Evolutionary conservation across 2,329 filamentous ascomycete species (phyloP).

Genomic region (Exophiala mesophila): DNA sequence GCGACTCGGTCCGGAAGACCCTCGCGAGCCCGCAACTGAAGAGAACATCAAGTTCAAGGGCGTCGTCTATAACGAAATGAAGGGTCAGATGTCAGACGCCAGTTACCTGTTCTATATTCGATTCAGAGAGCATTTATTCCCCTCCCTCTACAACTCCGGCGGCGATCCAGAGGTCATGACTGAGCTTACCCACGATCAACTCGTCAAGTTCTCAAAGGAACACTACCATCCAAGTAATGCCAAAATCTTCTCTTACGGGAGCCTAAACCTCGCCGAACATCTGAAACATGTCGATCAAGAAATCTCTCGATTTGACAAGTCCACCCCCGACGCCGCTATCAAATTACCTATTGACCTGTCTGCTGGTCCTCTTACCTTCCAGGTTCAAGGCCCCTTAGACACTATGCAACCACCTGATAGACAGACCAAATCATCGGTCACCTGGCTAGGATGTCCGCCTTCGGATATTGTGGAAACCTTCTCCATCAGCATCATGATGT

Average conservation of each 20-base stretch:
- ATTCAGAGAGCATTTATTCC: conserved; percentile 92
- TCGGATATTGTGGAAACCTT: conserved; percentile 83
- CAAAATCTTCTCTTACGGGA: conserved; percentile 91
- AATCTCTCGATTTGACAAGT: conserved; percentile 67
- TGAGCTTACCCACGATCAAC: conserved; percentile 83
- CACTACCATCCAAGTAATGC: conserved; percentile 98
- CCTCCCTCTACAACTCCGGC: conserved; percentile 91
- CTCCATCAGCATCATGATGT: conserved; percentile 74
- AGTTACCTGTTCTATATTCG: conserved; percentile 93
- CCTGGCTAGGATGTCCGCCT: conserved; percentile 84
- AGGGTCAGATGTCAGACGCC: conserved; percentile 96
- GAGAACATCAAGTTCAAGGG: conserved; percentile 76
- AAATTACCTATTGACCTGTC: conserved; percentile 70
- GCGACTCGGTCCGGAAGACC: conserved; percentile 91
- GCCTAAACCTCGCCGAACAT: conserved; percentile 81
- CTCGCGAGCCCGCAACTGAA: conserved; percentile 44
- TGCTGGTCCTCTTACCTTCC: conserved; percentile 62
- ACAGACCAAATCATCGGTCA: conserved; percentile 89
- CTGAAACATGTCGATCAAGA: conserved; percentile 71
- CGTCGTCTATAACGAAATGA: conserved; percentile 99
- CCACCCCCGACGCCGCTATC: conserved; percentile 64
- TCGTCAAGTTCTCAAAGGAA: conserved; percentile 80
- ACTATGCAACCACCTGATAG: conserved; percentile 78
- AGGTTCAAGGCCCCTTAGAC: conserved; percentile 75
- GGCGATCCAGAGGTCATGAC: conserved; percentile 96